Evolutionary conservation across 441 rosid genomes (phyloP).

Genomic region (Bocquillonia castaneifolia): DNA sequence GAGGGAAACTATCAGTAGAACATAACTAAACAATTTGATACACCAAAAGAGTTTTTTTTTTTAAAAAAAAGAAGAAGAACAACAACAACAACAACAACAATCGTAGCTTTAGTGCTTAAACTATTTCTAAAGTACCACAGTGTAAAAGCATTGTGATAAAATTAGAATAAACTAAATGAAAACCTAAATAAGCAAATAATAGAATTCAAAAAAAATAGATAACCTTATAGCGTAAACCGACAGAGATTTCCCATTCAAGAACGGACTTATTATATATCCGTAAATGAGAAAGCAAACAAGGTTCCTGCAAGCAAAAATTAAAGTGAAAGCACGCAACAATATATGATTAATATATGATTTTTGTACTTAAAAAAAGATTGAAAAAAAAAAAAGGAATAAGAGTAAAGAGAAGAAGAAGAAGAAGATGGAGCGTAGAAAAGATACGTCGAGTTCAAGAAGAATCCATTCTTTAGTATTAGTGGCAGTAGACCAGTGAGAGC

Average conservation of each 20-base stretch:
- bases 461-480: slow-evolving; percentile 92
- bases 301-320: slow-evolving; percentile 48
- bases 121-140: no score
- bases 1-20: slow-evolving; percentile 4
- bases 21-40: neutral
- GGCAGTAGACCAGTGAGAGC: slow-evolving; percentile 81
- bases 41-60: slow-evolving; percentile 15
- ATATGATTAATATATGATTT: neutral
- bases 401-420: neutral
- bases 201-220: slow-evolving; percentile 6
- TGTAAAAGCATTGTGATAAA: no score
- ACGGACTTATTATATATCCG: slow-evolving; percentile 82
- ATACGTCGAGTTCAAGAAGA: slow-evolving; percentile 71
- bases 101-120: neutral
- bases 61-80: no score
- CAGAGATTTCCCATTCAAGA: slow-evolving; percentile 89
- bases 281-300: slow-evolving; percentile 70
- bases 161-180: neutral
- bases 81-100: neutral
- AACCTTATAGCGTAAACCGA: slow-evolving; percentile 80
- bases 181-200: neutral
- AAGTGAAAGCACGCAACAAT: neutral
- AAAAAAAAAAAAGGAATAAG: neutral
- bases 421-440: slow-evolving; percentile 11
- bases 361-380: no score